Conservation (phyloP, 495 filamentous ascomycete species). For the Evansstolkia leycettana region DNA sequence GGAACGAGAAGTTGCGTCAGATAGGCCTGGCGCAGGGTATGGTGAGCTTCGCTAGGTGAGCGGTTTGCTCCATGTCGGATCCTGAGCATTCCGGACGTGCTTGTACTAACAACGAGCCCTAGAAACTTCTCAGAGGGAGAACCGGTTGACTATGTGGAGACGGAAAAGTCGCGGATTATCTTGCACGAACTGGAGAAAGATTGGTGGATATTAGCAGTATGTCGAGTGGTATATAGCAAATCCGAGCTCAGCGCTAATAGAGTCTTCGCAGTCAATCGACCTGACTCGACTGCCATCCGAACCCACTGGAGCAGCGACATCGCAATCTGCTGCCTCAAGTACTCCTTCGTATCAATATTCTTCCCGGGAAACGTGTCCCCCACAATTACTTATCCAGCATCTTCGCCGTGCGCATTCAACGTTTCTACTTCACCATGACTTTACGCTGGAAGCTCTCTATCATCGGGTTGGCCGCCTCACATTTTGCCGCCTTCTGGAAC, state of each 20-base stretch:
- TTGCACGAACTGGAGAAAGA: slow-evolving; percentile 73
- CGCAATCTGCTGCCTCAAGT: slow-evolving; percentile 9
- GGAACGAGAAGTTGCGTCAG: slow-evolving; percentile 76
- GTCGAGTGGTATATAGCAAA: slow-evolving; percentile 5
- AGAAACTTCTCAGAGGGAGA: slow-evolving; percentile 70
- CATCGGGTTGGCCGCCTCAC: slow-evolving; percentile 43
- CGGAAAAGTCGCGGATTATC: slow-evolving; percentile 72
- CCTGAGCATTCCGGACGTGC: not conserved
- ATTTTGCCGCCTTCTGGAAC: slow-evolving; percentile 53
- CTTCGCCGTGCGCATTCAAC: slow-evolving; percentile 68
- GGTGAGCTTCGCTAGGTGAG: slow-evolving; percentile 76
- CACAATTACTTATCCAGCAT: slow-evolving; percentile 65
- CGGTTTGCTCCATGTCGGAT: not conserved
- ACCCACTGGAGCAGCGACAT: slow-evolving; percentile 10
- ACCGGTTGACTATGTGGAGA: slow-evolving; percentile 76
- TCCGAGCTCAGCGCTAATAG: slow-evolving; percentile 1
- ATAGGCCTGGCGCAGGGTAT: slow-evolving; percentile 97
- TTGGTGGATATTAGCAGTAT: slow-evolving; percentile 91
- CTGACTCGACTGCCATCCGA: slow-evolving; percentile 44
- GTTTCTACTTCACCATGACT: slow-evolving; percentile 78
- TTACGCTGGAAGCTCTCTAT: slow-evolving; percentile 53
- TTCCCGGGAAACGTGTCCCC: slow-evolving; percentile 76
- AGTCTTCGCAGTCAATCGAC: slow-evolving; percentile 50
- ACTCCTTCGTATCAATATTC: slow-evolving; percentile 54
- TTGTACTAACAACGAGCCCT: not conserved